A percentile compares a stretch with the other conserved stretches of the same genome.
Conservation (phyloP, 2,329 filamentous ascomycete genomes). For the Trichoderma cornu-damae region DNA sequence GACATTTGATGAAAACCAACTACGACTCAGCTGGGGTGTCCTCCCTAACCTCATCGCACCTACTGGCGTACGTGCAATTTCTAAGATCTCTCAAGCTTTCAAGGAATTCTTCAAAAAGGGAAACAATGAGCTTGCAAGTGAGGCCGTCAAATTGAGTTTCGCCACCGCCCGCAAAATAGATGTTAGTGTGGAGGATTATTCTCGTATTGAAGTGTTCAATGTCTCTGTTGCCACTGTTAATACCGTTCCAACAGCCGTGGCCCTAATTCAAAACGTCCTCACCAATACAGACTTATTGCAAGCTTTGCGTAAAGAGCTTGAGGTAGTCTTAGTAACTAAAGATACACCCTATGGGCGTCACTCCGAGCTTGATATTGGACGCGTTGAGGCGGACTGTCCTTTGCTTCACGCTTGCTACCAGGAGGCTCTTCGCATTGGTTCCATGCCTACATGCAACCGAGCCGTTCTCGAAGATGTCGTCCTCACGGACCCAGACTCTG, state of each 20-base stretch:
- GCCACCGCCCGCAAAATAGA: not conserved
- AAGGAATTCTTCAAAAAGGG: not conserved
- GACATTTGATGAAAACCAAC: constrained; percentile 7
- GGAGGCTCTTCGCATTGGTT: constrained; percentile 3
- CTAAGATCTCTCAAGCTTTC: not conserved
- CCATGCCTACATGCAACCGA: not conserved
- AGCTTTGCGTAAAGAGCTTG: not conserved
- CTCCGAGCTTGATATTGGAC: not conserved
- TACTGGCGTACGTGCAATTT: not conserved
- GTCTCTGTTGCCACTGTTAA: constrained; percentile 6
- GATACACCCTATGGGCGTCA: not conserved
- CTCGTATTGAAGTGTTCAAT: constrained; percentile 1
- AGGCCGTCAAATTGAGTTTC: not conserved
- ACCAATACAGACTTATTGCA: not conserved
- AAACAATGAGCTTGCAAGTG: not conserved
- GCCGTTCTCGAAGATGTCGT: constrained; percentile 4
- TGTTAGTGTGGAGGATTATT: not conserved
- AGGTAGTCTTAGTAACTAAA: not conserved
- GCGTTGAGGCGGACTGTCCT: not conserved
- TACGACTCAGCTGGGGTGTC: not conserved
- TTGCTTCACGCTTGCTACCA: not conserved
- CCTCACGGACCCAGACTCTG: not conserved
- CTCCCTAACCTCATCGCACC: not conserved
- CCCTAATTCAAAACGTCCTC: constrained; percentile 1
- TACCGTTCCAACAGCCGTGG: not conserved